Base-by-base conservation (phyloP, 208 protist species). In the Leishmania arabica region DNA sequence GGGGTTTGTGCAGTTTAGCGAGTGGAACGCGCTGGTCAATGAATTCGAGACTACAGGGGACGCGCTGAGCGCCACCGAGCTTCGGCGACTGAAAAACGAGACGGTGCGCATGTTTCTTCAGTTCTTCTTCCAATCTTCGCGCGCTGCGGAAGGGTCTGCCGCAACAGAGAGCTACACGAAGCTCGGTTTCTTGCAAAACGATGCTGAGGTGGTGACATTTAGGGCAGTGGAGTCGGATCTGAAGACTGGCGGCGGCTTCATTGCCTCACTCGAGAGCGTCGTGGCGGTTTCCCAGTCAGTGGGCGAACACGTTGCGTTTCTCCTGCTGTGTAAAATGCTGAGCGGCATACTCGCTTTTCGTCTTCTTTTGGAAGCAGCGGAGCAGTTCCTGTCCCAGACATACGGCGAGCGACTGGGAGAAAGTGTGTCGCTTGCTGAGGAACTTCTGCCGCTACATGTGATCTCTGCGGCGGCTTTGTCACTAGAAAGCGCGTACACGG, bases 1-100 rank as follows among this genome's bases (percentile, higher is more conserved):
- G 54, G 92, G 92, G 21, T 95, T 95, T 86, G 80, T 95, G 53
- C 83, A 88, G 42, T 86, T 88, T 73, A 82, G 82, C 21, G 80
- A 89, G 72, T 70, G 89, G 69, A 75, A 81, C 21, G 77, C 78
- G 24, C 60, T 88, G 60, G 80, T 82, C 9, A 54, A 73, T 60
- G 21, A 70, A 40, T 85, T 83, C 70, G 40, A 69, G 51, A 62
- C 83, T 11, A 80, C 65, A 0, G 84, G 81, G 11, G 85, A 75
- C 42, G 64, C 51, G 13, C 54, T 89, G 40, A 86, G n/a, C 3
- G 65, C 82, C 15, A 54, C 75, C 31, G 82, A 90, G 9, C 68
- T 81, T n/a, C 80, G 75, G 71, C 64, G 64, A 17, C 82, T 89
- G 8, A 64, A 83, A 27, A 42, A 19, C n/a, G 19, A 85, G 56